Base-by-base conservation (phyloP, 805 yeast genomes). In the Kluyveromyces nonfermentans region DNA sequence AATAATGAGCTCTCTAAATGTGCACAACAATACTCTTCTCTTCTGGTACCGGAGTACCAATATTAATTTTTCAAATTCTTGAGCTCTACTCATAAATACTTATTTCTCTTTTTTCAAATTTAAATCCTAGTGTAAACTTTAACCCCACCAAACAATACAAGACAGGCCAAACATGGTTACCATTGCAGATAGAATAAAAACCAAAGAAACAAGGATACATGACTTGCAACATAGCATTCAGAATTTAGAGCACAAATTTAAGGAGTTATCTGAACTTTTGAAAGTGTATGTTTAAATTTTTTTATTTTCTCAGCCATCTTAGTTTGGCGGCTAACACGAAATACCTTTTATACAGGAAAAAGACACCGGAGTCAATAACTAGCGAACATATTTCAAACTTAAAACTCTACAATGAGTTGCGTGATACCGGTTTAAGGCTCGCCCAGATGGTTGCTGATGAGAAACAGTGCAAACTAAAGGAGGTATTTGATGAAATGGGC, bases 401-500 rank as follows among this genome's bases (percentile, higher is more conserved):
- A 33, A 76, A 77, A 48, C 62, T 66, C 43, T 82, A 81, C 59
- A 78, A 82, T 52, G 85, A 80, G 47, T 60, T 82, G 19, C 73
- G 75, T 52, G 88, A 82, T 54, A 68, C 71, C 1, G 84, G 85
- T 0, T 53, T 79, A 42, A 70, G 73, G 6, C 56, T 82, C 47
- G 72, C 78, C 9, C 72, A 74, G 34, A 58, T 78, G 66, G 77
- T 82, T 28, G 82, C 85, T 0, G 78, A 75, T 41, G 82, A 78
- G 46, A 67, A 77, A 46, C 63, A 69, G 20, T 62, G 73, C 21
- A 65, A 71, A 37, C 55, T 75, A 5, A 59, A 63, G 10, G 77
- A 72, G 32, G 70, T 80, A 6, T 60, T 78, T 51, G 65, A 70
- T 12, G 84, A 80, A 52, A 72, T 78, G 69, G 77, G 72, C 7